Evolutionary conservation across 2,329 filamentous ascomycete genomes (phyloP).

Genomic region (Botrytis byssoidea): DNA sequence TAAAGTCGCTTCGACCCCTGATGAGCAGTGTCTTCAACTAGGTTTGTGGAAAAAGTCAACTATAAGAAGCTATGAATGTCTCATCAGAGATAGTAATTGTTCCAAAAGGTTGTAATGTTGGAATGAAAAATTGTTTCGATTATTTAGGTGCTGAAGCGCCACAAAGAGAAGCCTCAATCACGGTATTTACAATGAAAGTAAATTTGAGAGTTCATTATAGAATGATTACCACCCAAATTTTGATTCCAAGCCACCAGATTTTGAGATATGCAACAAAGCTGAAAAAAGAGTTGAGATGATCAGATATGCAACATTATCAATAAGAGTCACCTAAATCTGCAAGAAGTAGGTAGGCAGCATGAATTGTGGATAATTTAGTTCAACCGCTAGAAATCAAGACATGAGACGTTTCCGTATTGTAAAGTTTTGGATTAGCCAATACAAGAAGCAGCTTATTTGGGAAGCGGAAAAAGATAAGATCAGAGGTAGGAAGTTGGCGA

Average conservation of each 20-base stretch:
- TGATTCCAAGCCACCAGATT: background rate
- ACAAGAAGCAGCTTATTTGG: background rate
- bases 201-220: background rate
- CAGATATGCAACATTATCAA: background rate
- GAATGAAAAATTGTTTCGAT: background rate
- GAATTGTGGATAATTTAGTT: accelerated
- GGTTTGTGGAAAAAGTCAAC: background rate
- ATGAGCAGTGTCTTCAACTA: background rate
- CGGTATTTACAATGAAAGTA: background rate
- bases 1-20: background rate
- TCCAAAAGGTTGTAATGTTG: background rate
- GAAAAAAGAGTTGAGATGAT: background rate
- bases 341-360: background rate
- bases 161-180: background rate
- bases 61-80: background rate
- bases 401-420: background rate
- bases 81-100: background rate
- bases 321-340: background rate
- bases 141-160: background rate
- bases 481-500: background rate
- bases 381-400: background rate
- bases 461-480: background rate
- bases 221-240: background rate
- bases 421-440: background rate
- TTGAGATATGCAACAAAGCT: background rate